These are phyloP conservation scores for Elongisporangium prolatum DNA, from an alignment of 352 stramenopile genomes.

Conservation along the genomic window DNA sequence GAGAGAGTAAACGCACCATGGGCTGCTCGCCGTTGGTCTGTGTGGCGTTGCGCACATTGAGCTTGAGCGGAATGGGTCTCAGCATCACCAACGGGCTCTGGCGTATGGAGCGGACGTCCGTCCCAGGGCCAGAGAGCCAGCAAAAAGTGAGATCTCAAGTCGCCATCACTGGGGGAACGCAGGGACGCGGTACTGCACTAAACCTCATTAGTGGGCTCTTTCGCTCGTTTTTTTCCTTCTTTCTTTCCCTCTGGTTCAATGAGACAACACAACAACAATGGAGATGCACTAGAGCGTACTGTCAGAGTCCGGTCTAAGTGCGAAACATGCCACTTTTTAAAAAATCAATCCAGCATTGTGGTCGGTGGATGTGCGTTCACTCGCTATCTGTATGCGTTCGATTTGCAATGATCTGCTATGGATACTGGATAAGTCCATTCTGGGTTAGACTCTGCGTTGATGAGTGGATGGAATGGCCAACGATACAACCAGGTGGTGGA, in stretches of 20 bases:
- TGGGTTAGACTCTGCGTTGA: not conserved
- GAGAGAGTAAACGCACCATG: slow-evolving; percentile 25
- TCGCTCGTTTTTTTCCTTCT: not conserved
- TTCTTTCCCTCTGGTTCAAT: not conserved
- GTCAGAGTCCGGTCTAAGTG: not conserved
- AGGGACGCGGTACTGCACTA: not conserved
- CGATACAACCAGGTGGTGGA: too few species aligned
- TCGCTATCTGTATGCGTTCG: too few species aligned
- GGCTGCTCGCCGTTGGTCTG: slow-evolving; percentile 45
- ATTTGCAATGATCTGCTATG: too few species aligned
- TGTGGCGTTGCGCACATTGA: slow-evolving; percentile 56
- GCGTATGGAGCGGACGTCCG: not conserved
- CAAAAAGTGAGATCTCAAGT: not conserved
- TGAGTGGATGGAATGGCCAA: too few species aligned
- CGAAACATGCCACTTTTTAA: not conserved
- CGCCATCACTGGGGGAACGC: too few species aligned
- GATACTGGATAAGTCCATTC: not conserved
- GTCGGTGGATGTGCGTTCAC: too few species aligned
- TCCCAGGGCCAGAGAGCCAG: not conserved
- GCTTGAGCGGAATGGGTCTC: slow-evolving; percentile 37
- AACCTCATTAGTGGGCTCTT: not conserved
- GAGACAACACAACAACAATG: not conserved
- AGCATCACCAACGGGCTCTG: slow-evolving; percentile 2
- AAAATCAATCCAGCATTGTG: too few species aligned
- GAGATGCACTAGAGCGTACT: not conserved